These are phyloP conservation scores for Zancudomyces culisetae DNA, from an alignment of 371 early-diverging fungal genomes.

Conservation along the genomic window DNA sequence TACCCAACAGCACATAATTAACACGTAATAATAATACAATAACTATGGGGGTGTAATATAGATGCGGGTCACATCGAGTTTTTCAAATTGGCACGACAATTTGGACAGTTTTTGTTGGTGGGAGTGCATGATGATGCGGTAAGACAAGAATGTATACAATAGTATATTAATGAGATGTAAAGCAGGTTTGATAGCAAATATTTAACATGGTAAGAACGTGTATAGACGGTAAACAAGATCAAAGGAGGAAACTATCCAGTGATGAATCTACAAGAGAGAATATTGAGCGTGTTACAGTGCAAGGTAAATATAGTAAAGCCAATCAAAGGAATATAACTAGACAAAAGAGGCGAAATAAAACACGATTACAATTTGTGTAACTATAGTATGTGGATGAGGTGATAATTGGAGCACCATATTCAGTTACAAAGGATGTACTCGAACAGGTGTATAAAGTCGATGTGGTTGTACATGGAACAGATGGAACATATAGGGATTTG, in stretches of 20 bases:
- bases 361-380: constrained; percentile 6
- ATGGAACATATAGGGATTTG: constrained; percentile 34
- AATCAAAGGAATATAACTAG: no score
- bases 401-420: constrained; percentile 75
- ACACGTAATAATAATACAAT: no score
- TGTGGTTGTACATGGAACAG: constrained; percentile 59
- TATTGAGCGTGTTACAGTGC: constrained; percentile 70
- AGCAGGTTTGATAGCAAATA: no score
- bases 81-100: constrained; percentile 62
- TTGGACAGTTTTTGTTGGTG: constrained; percentile 78
- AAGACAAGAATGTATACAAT: no score
- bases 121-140: constrained; percentile 83
- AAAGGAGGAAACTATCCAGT: constrained; percentile 75
- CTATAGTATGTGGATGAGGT: constrained; percentile 66
- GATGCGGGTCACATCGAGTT: constrained; percentile 87
- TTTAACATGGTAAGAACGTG: no score
- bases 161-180: no score
- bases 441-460: constrained; percentile 62
- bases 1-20: no score
- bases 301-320: no score
- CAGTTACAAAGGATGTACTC: constrained; percentile 63
- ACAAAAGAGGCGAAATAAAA: no score
- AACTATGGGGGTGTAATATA: no score
- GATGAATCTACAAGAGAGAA: constrained; percentile 87
- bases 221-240: constrained; percentile 59